A percentile compares a stretch with the other conserved stretches of the same genome.
These are phyloP conservation scores for Kwoniella europaea DNA, from an alignment of 768 basidiomycete genomes.

Conservation along the genomic window DNA sequence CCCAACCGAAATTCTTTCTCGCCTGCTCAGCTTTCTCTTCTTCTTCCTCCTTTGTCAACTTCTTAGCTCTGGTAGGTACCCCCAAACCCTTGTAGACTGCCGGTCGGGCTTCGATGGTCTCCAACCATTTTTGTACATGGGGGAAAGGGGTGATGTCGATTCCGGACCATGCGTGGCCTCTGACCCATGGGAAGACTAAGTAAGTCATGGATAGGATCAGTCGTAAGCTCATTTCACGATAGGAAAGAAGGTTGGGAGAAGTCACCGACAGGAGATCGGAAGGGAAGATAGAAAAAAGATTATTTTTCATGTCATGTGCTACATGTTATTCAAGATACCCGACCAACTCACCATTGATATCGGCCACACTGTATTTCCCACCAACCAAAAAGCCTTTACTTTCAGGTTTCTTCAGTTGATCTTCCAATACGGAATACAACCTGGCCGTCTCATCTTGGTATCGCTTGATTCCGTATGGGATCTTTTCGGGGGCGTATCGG, in stretches of 20 bases:
- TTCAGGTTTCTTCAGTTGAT: constrained; percentile 64
- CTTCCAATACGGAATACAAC: constrained; percentile 80
- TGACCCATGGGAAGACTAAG: constrained; percentile 64
- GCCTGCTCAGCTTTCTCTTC: constrained; percentile 49
- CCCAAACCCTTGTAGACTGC: constrained; percentile 57
- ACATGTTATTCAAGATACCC: too few species aligned
- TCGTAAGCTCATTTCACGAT: too few species aligned
- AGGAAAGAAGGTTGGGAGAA: too few species aligned
- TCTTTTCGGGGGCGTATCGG: constrained; percentile 58
- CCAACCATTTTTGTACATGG: constrained; percentile 65
- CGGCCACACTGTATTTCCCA: constrained; percentile 70
- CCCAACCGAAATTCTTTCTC: constrained; percentile 45
- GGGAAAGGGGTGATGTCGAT: constrained; percentile 72
- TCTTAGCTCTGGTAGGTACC: constrained; percentile 49
- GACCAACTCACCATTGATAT: constrained; percentile 50
- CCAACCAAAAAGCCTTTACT: constrained; percentile 80
- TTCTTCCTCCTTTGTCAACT: constrained; percentile 54
- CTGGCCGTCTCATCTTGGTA: constrained; percentile 81
- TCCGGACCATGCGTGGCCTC: constrained; percentile 61
- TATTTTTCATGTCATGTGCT: too few species aligned
- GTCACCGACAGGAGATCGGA: too few species aligned
- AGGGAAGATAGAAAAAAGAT: too few species aligned
- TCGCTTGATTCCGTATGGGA: constrained; percentile 62
- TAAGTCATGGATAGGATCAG: too few species aligned
- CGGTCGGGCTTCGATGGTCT: constrained; percentile 58